phyloP scores from a whole-genome alignment of 2,329 filamentous ascomycete species.

The Thielaviopsis punctulata region DNA sequence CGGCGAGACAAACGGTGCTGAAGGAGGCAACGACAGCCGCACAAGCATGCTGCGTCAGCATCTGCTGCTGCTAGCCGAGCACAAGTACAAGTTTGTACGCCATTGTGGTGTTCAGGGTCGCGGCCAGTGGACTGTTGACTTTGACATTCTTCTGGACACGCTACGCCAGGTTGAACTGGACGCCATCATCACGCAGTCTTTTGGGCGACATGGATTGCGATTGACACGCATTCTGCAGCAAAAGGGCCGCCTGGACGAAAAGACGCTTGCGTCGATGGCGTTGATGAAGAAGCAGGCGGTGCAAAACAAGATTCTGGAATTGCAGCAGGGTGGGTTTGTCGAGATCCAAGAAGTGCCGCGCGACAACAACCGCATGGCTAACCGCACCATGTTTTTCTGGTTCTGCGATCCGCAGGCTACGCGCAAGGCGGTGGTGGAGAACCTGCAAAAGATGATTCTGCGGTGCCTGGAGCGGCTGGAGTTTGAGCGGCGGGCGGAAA shows the following conservation, averaged over 20 bases:
- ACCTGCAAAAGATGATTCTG: conserved; percentile 79
- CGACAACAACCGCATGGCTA: conserved; percentile 65
- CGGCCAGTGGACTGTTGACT: conserved; percentile 72
- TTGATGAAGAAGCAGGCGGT: conserved; percentile 76
- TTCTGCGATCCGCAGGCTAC: conserved; percentile 69
- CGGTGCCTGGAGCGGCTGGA: conserved; percentile 66
- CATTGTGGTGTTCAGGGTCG: conserved; percentile 45
- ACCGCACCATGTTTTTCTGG: conserved; percentile 79
- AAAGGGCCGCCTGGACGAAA: conserved; percentile 90
- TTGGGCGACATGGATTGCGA: conserved; percentile 60
- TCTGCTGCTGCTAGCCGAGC: conserved; percentile 53
- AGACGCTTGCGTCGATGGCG: conserved; percentile 61
- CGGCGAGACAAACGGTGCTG: conserved; percentile 18
- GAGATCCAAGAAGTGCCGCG: conserved; percentile 90
- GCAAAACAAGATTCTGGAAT: conserved; percentile 64
- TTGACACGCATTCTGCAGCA: conserved; percentile 71
- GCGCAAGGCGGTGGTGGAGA: conserved; percentile 53
- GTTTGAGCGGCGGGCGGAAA: conserved; percentile 54
- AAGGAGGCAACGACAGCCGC: conserved; percentile 23
- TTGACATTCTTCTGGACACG: conserved; percentile 50
- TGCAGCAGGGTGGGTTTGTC: conserved; percentile 74
- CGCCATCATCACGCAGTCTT: conserved; percentile 59
- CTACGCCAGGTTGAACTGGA: conserved; percentile 68
- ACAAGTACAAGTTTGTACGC: conserved; percentile 49
- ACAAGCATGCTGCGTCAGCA: conserved; percentile 34